Evolutionary conservation across 2,329 filamentous ascomycete species (phyloP).

Genomic region (Kalaharituber pfeilii): DNA sequence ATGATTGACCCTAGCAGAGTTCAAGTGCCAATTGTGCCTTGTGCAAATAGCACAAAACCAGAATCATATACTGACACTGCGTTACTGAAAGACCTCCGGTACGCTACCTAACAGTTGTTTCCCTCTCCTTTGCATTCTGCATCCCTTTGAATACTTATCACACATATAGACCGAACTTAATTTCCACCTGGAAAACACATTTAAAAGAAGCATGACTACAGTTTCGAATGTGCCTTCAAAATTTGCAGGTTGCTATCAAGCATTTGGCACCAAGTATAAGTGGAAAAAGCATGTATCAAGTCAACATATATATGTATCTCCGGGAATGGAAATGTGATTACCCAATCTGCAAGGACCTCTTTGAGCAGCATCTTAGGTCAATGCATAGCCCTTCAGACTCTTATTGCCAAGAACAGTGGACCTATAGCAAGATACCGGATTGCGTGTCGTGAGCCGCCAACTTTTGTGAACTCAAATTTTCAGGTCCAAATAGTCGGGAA

Average conservation of each 20-base stretch:
- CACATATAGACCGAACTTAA: no score
- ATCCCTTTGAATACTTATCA: no score
- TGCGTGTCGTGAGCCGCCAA: constrained; percentile 45
- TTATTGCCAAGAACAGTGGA: constrained; percentile 42
- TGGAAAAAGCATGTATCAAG: constrained; percentile 81
- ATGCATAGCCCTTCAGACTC: constrained; percentile 52
- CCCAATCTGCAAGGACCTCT: constrained; percentile 44
- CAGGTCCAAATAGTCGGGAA: constrained; percentile 53
- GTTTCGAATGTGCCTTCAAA: constrained; percentile 64
- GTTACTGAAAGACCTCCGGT: no score
- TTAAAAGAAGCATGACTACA: constrained; percentile 44
- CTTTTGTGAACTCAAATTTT: constrained; percentile 47
- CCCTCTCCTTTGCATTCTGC: no score
- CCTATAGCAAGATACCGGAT: constrained; percentile 41
- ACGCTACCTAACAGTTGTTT: no score
- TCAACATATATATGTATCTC: constrained; percentile 55
- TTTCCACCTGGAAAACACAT: constrained; percentile 33
- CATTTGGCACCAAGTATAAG: constrained; percentile 72
- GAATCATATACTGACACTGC: no score
- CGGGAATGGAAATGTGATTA: constrained; percentile 59
- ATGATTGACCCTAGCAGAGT: no score
- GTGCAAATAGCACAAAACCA: no score
- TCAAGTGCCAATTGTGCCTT: no score
- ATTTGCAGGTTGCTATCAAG: constrained; percentile 54
- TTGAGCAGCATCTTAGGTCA: constrained; percentile 69